A percentile compares a stretch with the other conserved stretches of the same genome.
These are phyloP conservation scores for Pezicula neosporulosa DNA, from an alignment of 2,329 filamentous ascomycete species.

Conservation along the genomic window DNA sequence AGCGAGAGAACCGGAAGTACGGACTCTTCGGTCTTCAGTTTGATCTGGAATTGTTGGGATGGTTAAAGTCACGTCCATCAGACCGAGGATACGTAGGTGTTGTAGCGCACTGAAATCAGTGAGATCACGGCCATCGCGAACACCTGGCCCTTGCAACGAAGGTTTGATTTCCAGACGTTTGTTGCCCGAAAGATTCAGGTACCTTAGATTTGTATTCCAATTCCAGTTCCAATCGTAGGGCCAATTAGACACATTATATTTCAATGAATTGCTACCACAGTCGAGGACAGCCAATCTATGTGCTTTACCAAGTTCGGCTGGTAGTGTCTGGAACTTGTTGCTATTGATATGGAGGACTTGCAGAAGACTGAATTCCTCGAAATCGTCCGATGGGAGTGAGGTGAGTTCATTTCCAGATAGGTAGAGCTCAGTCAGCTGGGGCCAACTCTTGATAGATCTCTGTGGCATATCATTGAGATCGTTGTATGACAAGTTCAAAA, in stretches of 20 bases:
- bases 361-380: slow-evolving; percentile 84
- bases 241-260: slow-evolving; percentile 99
- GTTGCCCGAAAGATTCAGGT: slow-evolving; percentile 94
- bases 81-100: slow-evolving; percentile 81
- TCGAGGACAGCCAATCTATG: slow-evolving; percentile 89
- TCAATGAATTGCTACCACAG: slow-evolving; percentile 90
- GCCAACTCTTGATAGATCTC: slow-evolving; percentile 84
- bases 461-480: slow-evolving; percentile 89
- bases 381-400: slow-evolving; percentile 85
- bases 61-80: slow-evolving; percentile 98
- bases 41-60: slow-evolving; percentile 92
- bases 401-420: slow-evolving; percentile 93
- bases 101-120: slow-evolving; percentile 86
- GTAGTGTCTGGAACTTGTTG: slow-evolving; percentile 96
- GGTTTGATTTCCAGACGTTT: slow-evolving; percentile 88
- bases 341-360: slow-evolving; percentile 93
- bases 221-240: slow-evolving; percentile 99
- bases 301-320: slow-evolving; percentile 91
- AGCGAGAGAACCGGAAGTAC: slow-evolving; percentile 93
- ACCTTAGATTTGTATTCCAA: slow-evolving; percentile 90
- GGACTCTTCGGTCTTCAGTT: slow-evolving; percentile 88
- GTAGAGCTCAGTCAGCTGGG: slow-evolving; percentile 85
- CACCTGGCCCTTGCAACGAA: slow-evolving; percentile 70
- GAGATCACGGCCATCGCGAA: slow-evolving; percentile 63
- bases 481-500: slow-evolving; percentile 94